Conservation (phyloP, 768 basidiomycete genomes). For the Phlebiopsis gigantea region DNA sequence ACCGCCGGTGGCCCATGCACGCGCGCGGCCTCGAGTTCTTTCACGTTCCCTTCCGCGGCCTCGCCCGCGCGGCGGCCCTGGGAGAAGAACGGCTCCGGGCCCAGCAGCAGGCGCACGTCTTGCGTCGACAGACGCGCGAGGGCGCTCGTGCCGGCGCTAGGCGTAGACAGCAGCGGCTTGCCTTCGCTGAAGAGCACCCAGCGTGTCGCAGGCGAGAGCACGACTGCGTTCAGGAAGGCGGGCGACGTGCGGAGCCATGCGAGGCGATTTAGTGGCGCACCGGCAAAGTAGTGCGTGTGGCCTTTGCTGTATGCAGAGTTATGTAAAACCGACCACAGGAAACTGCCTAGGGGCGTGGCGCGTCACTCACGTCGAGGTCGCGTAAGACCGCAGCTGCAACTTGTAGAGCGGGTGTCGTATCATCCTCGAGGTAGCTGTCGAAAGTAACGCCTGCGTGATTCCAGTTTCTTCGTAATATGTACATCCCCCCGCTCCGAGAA, state of each 20-base stretch:
- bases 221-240: constrained; percentile 66
- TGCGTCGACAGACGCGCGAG: constrained; percentile 51
- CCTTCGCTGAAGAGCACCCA: constrained; percentile 79
- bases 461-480: background rate
- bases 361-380: constrained; percentile 1
- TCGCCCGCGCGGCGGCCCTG: constrained; percentile 48
- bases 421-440: background rate
- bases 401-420: background rate
- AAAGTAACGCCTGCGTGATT: background rate
- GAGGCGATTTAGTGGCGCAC: constrained; percentile 73
- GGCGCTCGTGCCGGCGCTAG: constrained; percentile 18
- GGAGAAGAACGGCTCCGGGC: constrained; percentile 60
- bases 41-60: constrained; percentile 16
- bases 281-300: constrained; percentile 38
- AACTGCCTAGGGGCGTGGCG: background rate
- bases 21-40: constrained; percentile 46
- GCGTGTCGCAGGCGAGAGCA: constrained; percentile 48
- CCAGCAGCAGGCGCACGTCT: constrained; percentile 57
- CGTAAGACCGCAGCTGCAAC: background rate
- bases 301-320: constrained; percentile 5
- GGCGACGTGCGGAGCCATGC: constrained; percentile 73
- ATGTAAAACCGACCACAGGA: background rate
- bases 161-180: constrained; percentile 48
- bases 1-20: constrained; percentile 54
- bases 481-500: background rate